Base-by-base conservation (phyloP, 208 protist genomes). In the Trypanosomatidae sp. region DNA sequence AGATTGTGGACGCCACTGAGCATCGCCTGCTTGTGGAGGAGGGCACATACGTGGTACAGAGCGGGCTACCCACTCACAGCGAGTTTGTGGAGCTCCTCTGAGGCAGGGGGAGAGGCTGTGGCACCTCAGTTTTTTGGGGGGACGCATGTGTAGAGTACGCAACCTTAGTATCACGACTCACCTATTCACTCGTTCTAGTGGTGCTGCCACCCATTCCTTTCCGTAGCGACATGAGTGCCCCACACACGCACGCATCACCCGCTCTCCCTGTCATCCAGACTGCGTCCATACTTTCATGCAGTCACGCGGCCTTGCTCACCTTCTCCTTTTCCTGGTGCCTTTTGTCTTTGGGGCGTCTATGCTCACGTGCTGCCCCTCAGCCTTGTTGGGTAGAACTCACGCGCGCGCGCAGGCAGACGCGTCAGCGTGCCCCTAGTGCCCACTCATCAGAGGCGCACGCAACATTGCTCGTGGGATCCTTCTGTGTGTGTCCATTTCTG, bases 11-110 rank as follows among this genome's bases (percentile, higher is more conserved):
- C 2, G 66, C 73, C 15, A 67, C 83, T 6, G 82, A 86, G 71
- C 62, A 81, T 3, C 79, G 73, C 19, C 73, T 91, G 39, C 62
- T 64, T n/a, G 71, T 73, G 10, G 62, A 83, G 33, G 86, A 91
- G 60, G 86, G 86, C 33, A 78, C 78, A 41, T 84, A 84, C 64
- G 76, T 91, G 13, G 76, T 75, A 44, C 76, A 86, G 53, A 85
- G 80, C 50, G 78, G 76, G 39, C 65, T 66, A 15, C 39, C 68
- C 8, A 28, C 53, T 44, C 60, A 59, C 66, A 71, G 46, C 66
- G 56, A 47, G 56, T 74, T 59, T 25, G 55, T 36, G 46, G 62
- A 73, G 33, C 55, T 80, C 13, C 67, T 79, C 3, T 79, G 17
- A 44, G 22, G 36, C 39, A 22, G 12, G 5, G 39, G 15, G 36